phyloP scores from a whole-genome alignment of 495 filamentous ascomycete species.

The Penicillium manginii region DNA sequence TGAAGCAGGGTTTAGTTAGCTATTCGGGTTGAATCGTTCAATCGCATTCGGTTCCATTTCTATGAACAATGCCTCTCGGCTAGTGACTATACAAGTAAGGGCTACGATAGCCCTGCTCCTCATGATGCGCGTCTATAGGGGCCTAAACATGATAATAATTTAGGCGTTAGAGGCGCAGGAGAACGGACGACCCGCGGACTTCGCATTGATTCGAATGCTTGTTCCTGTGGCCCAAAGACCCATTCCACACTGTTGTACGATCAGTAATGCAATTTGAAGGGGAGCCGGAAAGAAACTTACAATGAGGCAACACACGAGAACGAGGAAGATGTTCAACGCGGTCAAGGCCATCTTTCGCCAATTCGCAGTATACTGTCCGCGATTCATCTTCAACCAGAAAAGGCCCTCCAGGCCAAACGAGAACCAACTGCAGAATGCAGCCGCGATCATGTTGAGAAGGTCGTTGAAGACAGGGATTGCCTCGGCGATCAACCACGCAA shows the following conservation, averaged over 20 bases:
- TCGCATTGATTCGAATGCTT: conserved; percentile 2
- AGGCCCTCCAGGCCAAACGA: conserved; percentile 36
- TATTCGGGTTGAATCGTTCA: not conserved
- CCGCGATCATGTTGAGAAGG: conserved; percentile 50
- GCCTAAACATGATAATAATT: not conserved
- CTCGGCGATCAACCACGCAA: conserved; percentile 71
- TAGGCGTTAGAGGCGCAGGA: conserved; percentile 1
- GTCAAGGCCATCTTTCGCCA: conserved; percentile 50
- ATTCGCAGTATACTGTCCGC: conserved; percentile 48
- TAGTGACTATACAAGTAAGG: not conserved
- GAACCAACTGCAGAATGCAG: conserved; percentile 45
- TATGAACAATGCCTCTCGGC: not conserved
- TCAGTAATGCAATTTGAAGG: not conserved
- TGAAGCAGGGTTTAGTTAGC: not conserved
- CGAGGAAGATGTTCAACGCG: conserved; percentile 51
- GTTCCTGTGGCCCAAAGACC: conserved; percentile 25
- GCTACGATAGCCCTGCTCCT: not conserved
- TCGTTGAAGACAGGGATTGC: conserved; percentile 72
- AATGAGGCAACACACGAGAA: conserved; percentile 52
- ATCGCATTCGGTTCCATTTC: not conserved
- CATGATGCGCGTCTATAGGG: not conserved
- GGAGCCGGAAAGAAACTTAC: conserved; percentile 22
- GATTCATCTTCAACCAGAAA: conserved; percentile 53
- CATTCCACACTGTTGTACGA: conserved; percentile 37
- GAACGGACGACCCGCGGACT: not conserved